phyloP scores from a whole-genome alignment of 441 rosid species.

The Populus tomentosa region DNA sequence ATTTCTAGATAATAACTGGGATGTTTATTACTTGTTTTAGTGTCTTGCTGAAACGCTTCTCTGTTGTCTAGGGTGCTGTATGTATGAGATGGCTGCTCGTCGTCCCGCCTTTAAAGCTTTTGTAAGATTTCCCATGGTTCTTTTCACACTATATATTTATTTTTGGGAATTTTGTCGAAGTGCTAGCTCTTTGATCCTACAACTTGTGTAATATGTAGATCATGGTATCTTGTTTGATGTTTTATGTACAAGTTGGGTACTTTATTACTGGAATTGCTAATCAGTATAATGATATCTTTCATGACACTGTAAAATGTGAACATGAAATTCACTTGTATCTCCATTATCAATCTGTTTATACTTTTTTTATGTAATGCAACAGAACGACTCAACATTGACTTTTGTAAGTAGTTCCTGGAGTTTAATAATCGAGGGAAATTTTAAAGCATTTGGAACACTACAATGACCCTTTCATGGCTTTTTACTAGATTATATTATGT shows the following conservation, averaged over 20 bases:
- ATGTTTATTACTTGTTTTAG: background rate
- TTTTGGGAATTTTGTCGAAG: background rate
- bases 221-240: background rate
- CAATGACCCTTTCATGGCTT: background rate
- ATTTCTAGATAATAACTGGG: slow-evolving; percentile 2
- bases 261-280: background rate
- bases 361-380: background rate
- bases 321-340: background rate
- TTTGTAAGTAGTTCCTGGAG: background rate
- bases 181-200: slow-evolving; percentile 3
- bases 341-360: background rate
- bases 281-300: background rate
- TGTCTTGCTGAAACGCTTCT: slow-evolving; percentile 22
- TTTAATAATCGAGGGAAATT: background rate
- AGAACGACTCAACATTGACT: background rate
- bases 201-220: background rate
- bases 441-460: background rate
- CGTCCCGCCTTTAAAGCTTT: slow-evolving; percentile 98
- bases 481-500: background rate
- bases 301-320: background rate
- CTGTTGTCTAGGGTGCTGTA: slow-evolving; percentile 76
- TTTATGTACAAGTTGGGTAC: background rate
- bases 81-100: slow-evolving; percentile 97
- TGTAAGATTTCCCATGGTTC: slow-evolving; percentile 45
- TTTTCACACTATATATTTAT: background rate